A percentile compares a stretch with the other conserved stretches of the same genome.
Evolutionary conservation across 257 asterid species (phyloP).

Genomic region (Cordia subcordata): DNA sequence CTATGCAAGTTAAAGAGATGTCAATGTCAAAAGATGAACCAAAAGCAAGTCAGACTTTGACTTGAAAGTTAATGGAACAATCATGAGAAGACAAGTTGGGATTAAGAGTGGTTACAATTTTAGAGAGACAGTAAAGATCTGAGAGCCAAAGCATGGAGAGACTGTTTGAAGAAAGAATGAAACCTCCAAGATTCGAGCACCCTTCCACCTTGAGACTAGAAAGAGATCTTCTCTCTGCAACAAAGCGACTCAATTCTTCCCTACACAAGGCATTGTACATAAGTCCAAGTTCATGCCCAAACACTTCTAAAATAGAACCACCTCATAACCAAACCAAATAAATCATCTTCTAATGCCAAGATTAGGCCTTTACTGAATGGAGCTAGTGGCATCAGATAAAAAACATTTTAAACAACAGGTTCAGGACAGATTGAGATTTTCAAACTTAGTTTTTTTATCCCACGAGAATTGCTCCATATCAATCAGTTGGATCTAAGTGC

Average conservation of each 20-base stretch:
- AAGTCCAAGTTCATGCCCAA: background rate
- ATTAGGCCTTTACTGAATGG: background rate
- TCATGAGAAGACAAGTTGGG: background rate
- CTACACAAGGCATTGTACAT: conserved; percentile 35
- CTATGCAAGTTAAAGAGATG: conserved; percentile 30
- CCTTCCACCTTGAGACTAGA: conserved; percentile 95
- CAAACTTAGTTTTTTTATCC: too few relatives aligned
- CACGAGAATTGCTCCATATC: too few relatives aligned
- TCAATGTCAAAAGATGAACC: background rate
- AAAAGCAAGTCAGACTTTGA: background rate
- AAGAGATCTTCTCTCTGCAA: conserved; percentile 69
- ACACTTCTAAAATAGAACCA: background rate
- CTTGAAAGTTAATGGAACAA: background rate
- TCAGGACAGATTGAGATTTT: background rate
- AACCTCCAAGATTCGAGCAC: conserved; percentile 72
- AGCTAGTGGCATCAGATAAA: background rate
- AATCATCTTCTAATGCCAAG: background rate
- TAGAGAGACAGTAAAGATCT: conserved; percentile 75
- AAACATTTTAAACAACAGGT: background rate
- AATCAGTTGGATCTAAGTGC: too few relatives aligned
- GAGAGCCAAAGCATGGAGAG: conserved; percentile 80
- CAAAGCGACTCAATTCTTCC: conserved; percentile 84
- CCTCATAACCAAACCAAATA: background rate
- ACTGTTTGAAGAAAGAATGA: conserved; percentile 61
- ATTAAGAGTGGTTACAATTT: conserved; percentile 43